Evolutionary conservation across 2,329 filamentous ascomycete genomes (phyloP).

Genomic region (Pseudopithomyces maydicus): DNA sequence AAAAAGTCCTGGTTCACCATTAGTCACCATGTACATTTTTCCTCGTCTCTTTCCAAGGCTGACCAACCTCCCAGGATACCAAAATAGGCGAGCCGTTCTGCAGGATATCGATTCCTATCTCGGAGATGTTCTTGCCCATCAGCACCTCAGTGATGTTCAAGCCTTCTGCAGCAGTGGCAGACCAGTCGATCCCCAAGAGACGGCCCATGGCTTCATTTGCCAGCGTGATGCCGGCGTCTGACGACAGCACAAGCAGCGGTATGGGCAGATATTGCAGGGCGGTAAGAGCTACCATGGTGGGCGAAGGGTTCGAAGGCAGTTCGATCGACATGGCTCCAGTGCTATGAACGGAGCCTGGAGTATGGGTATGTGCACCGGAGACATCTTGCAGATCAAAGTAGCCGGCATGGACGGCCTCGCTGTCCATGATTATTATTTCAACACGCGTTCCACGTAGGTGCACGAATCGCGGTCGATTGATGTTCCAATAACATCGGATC

Average conservation of each 20-base stretch:
- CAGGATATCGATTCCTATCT: constrained; percentile 75
- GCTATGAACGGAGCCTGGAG: constrained; percentile 39
- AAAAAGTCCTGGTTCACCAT: constrained; percentile 46
- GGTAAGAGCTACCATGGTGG: constrained; percentile 39
- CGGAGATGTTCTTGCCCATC: constrained; percentile 67
- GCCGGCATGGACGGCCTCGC: constrained; percentile 16
- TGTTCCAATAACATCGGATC: neutral
- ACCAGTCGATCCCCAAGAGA: constrained; percentile 64
- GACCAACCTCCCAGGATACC: constrained; percentile 54
- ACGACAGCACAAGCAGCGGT: constrained; percentile 71
- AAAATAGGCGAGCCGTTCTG: constrained; percentile 65
- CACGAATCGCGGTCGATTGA: neutral
- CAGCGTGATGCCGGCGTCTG: constrained; percentile 70
- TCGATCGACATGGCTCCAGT: constrained; percentile 36
- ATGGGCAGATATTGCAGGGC: constrained; percentile 77
- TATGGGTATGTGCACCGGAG: constrained; percentile 23
- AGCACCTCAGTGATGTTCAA: constrained; percentile 62
- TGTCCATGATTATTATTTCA: constrained; percentile 26
- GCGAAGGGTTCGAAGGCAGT: constrained; percentile 29
- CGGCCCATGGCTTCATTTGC: constrained; percentile 78
- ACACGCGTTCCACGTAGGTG: constrained; percentile 2
- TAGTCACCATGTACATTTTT: constrained; percentile 5
- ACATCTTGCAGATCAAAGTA: constrained; percentile 37
- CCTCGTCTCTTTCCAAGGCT: neutral
- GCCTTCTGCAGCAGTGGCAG: constrained; percentile 48